These are phyloP conservation scores for Solanum lignicaule DNA, from an alignment of 257 asterid genomes.

Conservation along the genomic window DNA sequence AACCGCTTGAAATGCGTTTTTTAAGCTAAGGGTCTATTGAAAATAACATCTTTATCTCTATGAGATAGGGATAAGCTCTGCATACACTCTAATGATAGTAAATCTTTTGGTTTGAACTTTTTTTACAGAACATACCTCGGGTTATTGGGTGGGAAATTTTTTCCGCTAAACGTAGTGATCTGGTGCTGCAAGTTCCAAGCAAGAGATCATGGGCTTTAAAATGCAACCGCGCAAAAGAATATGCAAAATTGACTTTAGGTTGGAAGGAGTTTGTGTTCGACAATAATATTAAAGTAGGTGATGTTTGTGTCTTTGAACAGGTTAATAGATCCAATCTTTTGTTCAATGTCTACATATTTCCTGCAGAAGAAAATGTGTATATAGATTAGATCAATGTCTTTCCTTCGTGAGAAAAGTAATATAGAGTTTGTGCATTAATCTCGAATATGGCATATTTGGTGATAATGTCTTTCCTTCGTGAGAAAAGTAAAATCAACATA, in stretches of 20 bases:
- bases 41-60: background rate
- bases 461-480: background rate
- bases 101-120: background rate
- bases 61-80: background rate
- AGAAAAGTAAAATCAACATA: background rate
- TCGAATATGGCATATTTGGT: background rate
- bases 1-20: background rate
- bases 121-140: background rate
- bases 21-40: background rate
- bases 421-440: background rate
- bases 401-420: no score
- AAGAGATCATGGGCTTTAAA: background rate
- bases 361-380: background rate
- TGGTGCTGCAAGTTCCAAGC: background rate
- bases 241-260: background rate
- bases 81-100: background rate
- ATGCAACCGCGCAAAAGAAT: background rate
- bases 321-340: background rate
- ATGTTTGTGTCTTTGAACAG: background rate
- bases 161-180: background rate
- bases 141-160: background rate
- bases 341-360: background rate
- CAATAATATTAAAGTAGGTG: background rate
- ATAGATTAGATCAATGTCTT: background rate
- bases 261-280: background rate